Evolutionary conservation across 306 rosid genomes (phyloP).

Genomic region (Vigna radiata): DNA sequence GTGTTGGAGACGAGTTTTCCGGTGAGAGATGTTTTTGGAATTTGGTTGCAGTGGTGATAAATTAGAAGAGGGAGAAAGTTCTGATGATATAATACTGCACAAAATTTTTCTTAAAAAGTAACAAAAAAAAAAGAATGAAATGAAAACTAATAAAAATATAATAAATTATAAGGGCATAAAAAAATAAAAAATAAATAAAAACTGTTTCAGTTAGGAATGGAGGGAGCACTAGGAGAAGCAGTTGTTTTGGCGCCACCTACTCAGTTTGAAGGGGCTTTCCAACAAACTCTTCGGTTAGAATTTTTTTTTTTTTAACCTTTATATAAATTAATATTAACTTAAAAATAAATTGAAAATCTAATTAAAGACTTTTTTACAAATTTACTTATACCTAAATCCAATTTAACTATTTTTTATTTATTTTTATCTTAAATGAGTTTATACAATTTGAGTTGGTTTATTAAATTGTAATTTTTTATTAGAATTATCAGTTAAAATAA

Average conservation of each 20-base stretch:
- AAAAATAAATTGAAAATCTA: no score
- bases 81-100: not conserved
- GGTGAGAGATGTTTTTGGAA: conserved; percentile 25
- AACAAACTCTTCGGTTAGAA: no score
- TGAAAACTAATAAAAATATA: not conserved
- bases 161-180: not conserved
- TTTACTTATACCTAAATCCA: no score
- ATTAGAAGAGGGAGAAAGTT: not conserved
- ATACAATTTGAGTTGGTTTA: no score
- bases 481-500: no score
- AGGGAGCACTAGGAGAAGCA: conserved; percentile 14
- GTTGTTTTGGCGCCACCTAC: conserved; percentile 71
- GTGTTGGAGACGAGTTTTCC: conserved; percentile 40
- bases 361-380: no score
- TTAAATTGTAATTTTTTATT: no score
- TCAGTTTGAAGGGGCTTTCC: no score
- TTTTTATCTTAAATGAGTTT: no score
- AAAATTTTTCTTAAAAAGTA: not conserved
- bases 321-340: no score
- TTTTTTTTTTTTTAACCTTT: no score
- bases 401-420: no score
- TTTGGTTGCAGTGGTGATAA: not conserved
- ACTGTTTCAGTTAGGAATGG: conserved; percentile 59
- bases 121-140: not conserved
- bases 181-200: conserved; percentile 14